Percentiles rank a stretch among this genome's conserved stretches.
These are phyloP conservation scores for Fragilaria crotonensis DNA, from an alignment of 108 stramenopile species.

Conservation along the genomic window DNA sequence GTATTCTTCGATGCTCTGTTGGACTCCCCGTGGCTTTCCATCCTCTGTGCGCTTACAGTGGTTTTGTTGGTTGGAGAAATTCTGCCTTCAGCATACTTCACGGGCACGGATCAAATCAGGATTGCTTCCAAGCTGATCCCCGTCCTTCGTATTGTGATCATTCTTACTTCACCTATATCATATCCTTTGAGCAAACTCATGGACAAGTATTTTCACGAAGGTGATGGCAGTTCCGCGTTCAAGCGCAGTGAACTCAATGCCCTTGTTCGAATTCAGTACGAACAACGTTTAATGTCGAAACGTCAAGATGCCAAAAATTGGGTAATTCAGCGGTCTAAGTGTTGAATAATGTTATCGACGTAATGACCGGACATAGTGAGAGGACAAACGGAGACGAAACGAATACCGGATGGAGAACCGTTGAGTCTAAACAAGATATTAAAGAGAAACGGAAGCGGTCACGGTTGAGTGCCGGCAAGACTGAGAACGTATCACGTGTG, in stretches of 20 bases:
- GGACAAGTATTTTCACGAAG: slow-evolving; percentile 66
- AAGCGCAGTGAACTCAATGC: slow-evolving; percentile 67
- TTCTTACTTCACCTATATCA: slow-evolving; percentile 70
- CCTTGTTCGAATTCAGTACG: slow-evolving; percentile 70
- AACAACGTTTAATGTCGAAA: slow-evolving; percentile 55
- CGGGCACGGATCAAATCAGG: slow-evolving; percentile 82
- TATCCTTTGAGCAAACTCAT: slow-evolving; percentile 82
- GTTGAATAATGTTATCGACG: too few species aligned
- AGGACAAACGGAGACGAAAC: too few species aligned
- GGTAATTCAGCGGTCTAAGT: too few species aligned
- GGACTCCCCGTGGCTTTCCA: slow-evolving; percentile 57
- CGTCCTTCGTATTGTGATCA: slow-evolving; percentile 72
- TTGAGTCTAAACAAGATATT: too few species aligned
- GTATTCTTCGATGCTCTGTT: slow-evolving; percentile 89
- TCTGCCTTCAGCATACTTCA: slow-evolving; percentile 85
- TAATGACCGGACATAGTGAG: too few species aligned
- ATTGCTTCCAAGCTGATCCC: slow-evolving; percentile 75
- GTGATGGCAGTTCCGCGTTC: slow-evolving; percentile 28
- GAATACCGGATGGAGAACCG: too few species aligned
- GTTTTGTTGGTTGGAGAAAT: slow-evolving; percentile 73
- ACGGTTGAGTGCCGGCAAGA: too few species aligned
- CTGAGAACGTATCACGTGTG: too few species aligned
- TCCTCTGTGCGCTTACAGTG: slow-evolving; percentile 85
- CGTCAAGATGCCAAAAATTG: not conserved
- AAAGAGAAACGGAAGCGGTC: too few species aligned